A percentile compares a stretch with the other conserved stretches of the same genome.
Evolutionary conservation across 441 rosid genomes (phyloP).

Genomic region (Corymbia calophylla): DNA sequence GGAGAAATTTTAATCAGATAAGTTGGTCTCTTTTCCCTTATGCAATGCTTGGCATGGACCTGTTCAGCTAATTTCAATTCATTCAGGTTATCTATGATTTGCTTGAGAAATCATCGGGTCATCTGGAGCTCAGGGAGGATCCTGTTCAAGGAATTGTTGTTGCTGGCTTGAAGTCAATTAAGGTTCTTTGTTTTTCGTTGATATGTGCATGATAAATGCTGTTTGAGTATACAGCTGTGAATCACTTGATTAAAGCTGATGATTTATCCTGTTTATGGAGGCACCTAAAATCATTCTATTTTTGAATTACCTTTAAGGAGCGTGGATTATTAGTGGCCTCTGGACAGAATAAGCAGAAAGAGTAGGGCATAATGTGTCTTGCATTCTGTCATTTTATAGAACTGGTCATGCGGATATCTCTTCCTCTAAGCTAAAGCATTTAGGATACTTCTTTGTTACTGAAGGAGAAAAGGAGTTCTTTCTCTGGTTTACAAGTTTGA

Average conservation of each 20-base stretch:
- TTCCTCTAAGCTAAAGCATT: background rate
- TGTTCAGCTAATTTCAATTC: constrained; percentile 2
- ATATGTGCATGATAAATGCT: background rate
- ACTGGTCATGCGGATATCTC: background rate
- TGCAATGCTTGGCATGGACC: background rate
- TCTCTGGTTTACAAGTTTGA: background rate
- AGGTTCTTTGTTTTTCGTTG: constrained; percentile 38
- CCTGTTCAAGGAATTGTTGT: constrained; percentile 87
- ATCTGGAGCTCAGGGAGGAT: constrained; percentile 95
- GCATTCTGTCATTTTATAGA: background rate
- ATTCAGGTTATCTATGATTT: constrained; percentile 87
- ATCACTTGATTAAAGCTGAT: background rate
- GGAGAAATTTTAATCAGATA: background rate
- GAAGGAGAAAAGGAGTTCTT: background rate
- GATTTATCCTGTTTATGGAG: background rate
- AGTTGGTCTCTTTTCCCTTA: background rate
- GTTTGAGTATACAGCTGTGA: background rate
- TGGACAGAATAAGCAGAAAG: background rate
- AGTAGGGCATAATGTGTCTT: background rate
- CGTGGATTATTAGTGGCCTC: background rate
- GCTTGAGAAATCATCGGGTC: constrained; percentile 87
- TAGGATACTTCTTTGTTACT: background rate
- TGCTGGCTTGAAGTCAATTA: constrained; percentile 76
- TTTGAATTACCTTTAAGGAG: background rate
- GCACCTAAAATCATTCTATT: background rate